Evolutionary conservation across 1,284 basidiomycete species (phyloP), one percentile per base, ranked within the genome.

Genomic region (Fomitiporia mediterranea): DNA sequence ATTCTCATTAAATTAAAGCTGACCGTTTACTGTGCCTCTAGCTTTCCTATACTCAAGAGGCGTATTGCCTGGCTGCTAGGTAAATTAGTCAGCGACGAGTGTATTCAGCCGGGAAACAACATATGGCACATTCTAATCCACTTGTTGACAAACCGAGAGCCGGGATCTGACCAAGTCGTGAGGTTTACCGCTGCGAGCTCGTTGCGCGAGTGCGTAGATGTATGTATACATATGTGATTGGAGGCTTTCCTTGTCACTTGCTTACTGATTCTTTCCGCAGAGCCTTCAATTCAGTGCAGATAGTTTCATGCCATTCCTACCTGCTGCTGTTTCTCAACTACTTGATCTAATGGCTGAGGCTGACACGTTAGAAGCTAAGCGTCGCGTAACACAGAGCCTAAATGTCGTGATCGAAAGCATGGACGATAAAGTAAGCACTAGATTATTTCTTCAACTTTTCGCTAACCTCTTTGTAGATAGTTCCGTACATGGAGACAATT

Each of bases 51-150:
- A 47, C 80, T 95, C 58, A 94, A 95, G 70, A 82, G 92, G 19
- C 82, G 93, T 40, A 88, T 95, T 59, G 92, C 91, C 0, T 94
- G 92, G 91, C 71, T 94, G 4, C 80, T 96, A 42, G 92, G 92
- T 11, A 89, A 87, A 75, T 92, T 89, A 84, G 79, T 91, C 23
- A 74, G 78, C 3, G 85, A 90, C 53, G 78, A 81, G 59, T 84
- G 81, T 59, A 73, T 75, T 30, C 73, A 77, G 17, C 77, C 85
- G 2, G 83, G 83, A 60, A 81, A 86, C 62, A 72, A 78, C 49
- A 74, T 92, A 8, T 96, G 92, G 92, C 81, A 91, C 63, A 79
- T 91, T 28, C 74, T 96, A 0, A 74, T 88, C 3, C 81, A 90
- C 64, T 77, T 95, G 15, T 68, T 95, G 40, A 74, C 78, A 50